Evolutionary conservation across 345 rosid genomes (phyloP).

Genomic region (Combretum micranthum): DNA sequence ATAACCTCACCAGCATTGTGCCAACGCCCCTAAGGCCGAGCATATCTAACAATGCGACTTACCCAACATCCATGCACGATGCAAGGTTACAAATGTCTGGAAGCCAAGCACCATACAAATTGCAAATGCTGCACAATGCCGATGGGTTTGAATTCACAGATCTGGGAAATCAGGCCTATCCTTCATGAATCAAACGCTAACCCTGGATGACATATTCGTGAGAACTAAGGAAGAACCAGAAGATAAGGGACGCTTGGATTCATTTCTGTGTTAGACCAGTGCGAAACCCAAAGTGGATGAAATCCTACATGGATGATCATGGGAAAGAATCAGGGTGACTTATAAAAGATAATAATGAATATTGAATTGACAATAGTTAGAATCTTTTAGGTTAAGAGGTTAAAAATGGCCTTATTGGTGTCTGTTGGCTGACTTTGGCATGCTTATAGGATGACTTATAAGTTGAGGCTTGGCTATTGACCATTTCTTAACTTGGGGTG

Average conservation of each 20-base stretch:
- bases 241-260: conserved; percentile 46
- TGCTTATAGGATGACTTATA: no score
- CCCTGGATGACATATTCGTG: conserved; percentile 23
- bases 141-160: conserved; percentile 31
- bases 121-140: conserved; percentile 40
- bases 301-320: no score
- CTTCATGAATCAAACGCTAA: conserved; percentile 33
- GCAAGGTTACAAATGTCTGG: conserved; percentile 19
- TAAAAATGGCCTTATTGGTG: no score
- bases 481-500: no score
- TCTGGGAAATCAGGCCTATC: conserved; percentile 21
- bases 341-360: no score
- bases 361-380: no score
- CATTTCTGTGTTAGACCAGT: conserved; percentile 33
- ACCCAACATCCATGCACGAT: conserved; percentile 19
- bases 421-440: no score
- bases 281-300: no score
- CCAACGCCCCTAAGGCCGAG: conserved; percentile 57
- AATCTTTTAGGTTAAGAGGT: no score
- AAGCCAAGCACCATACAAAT: conserved; percentile 30
- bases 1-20: conserved; percentile 14
- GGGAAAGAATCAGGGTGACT: no score
- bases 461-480: no score
- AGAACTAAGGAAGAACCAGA: conserved; percentile 73
- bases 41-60: conserved; percentile 26